Base-by-base conservation (phyloP, 768 basidiomycete genomes). In the Boletus tylopilopsis region DNA sequence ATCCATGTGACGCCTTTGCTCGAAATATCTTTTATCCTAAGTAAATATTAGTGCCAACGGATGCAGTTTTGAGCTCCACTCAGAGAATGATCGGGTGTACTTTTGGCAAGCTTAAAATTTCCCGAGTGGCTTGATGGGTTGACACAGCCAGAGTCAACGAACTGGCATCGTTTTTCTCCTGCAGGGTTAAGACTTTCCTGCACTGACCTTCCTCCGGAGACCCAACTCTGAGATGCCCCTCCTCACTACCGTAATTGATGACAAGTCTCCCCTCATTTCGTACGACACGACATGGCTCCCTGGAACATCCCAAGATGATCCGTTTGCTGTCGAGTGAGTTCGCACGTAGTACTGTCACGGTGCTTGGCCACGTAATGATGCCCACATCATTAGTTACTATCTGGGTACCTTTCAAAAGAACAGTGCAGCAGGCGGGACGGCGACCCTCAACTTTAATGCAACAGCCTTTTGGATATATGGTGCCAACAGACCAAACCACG, bases 401-500 rank as follows among this genome's bases (percentile, higher is more conserved):
- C 56, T 68, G 18, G 70, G 71, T 30, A 73, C 69, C 35, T 75
- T 71, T 49, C 73, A 66, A 53, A 61, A 57, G 21, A 75, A 74
- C 7, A 59, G 56, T 10, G 57, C 32, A 1, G 18, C 51, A 34
- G 64, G 66, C 6, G 74, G 73, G 9, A 63, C 56, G 18, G 72
- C 70, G 15, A 71, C 64, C 0, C 74, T 80, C 56, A 54, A 59
- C n/a, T 80, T 80, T 65, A 74, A 74, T 36, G 79, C 76, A 18
- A 75, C 73, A 9, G 71, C 70, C 4, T 63, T 81, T 16, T 68
- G 71, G 62, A 63, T 81, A 23, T 80, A 70, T 53, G 79, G 80
- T 21, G 70, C 77, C 15, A 76, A 77, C 55, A 69, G 78, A 39
- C 49, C 51, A 3, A 77, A 76, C 49, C 76, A 80, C 55, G 76